phyloP scores from a whole-genome alignment of 73 alveolate species.

The Uronychia binucleata region DNA sequence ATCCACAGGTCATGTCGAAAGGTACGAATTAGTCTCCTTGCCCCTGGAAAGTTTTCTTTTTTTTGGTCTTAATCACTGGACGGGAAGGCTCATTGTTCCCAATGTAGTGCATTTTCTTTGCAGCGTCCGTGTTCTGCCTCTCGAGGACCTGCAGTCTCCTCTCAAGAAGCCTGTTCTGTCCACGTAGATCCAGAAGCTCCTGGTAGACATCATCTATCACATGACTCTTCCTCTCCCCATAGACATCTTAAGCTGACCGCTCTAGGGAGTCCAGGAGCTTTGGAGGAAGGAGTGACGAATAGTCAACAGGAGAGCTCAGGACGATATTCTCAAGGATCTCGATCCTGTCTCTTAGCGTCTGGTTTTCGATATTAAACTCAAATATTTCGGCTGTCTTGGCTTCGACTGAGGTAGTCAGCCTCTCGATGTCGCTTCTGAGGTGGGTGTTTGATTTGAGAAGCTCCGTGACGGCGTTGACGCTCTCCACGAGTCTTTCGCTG shows the following conservation, averaged over 20 bases:
- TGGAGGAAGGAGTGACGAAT: neutral
- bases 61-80: slow-evolving; percentile 19
- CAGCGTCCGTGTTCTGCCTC: slow-evolving; percentile 23
- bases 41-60: no score
- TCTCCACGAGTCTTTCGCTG: neutral
- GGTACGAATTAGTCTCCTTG: no score
- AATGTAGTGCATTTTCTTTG: slow-evolving; percentile 24
- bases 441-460: neutral
- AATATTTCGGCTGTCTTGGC: neutral
- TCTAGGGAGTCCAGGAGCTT: neutral
- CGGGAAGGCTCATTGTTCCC: slow-evolving; percentile 54
- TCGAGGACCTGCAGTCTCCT: slow-evolving; percentile 42
- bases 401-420: neutral
- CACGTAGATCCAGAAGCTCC: slow-evolving; percentile 31
- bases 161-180: slow-evolving; percentile 20
- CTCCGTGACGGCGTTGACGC: neutral
- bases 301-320: neutral
- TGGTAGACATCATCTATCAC: slow-evolving; percentile 32
- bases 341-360: neutral
- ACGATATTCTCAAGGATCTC: neutral
- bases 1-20: no score
- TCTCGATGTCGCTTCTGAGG: neutral
- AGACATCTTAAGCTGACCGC: slow-evolving; percentile 19
- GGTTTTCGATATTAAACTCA: neutral
- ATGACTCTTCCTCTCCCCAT: slow-evolving; percentile 26